Evolutionary conservation across 1,284 basidiomycete species (phyloP).

Genomic region (Ganoderma meredithae): DNA sequence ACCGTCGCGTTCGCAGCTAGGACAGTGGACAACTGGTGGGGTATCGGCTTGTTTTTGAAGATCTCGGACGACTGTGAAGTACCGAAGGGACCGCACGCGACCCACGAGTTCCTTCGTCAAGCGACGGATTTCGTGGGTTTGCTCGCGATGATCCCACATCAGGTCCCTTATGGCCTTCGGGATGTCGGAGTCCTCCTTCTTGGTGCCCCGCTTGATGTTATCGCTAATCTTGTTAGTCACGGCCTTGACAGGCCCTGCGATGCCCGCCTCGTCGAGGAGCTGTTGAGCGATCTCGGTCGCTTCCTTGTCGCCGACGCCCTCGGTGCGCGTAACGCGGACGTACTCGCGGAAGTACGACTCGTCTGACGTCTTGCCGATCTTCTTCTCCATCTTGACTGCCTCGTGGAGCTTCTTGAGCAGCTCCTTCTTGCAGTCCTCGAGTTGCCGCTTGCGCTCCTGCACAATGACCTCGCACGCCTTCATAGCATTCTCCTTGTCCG

Average conservation of each 20-base stretch:
- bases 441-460: slow-evolving; percentile 79
- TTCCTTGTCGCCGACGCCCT: slow-evolving; percentile 80
- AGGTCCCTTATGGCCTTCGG: slow-evolving; percentile 64
- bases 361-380: slow-evolving; percentile 65
- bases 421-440: slow-evolving; percentile 82
- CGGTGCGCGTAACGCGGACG: slow-evolving; percentile 68
- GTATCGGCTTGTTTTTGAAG: slow-evolving; percentile 77
- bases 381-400: slow-evolving; percentile 72
- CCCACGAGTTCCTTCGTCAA: slow-evolving; percentile 89
- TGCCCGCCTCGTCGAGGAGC: slow-evolving; percentile 70
- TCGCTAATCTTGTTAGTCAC: slow-evolving; percentile 43
- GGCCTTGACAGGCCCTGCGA: slow-evolving; percentile 44
- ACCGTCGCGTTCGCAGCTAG: slow-evolving; percentile 61
- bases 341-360: slow-evolving; percentile 84
- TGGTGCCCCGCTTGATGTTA: slow-evolving; percentile 46
- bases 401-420: slow-evolving; percentile 71
- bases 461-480: slow-evolving; percentile 94
- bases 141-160: slow-evolving; percentile 86
- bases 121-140: slow-evolving; percentile 84
- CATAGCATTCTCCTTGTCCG: slow-evolving; percentile 78
- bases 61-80: slow-evolving; percentile 90
- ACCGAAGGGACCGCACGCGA: slow-evolving; percentile 87
- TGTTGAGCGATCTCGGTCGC: slow-evolving; percentile 67
- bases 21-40: slow-evolving; percentile 67
- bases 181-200: slow-evolving; percentile 63